Conservation (phyloP, 2,329 filamentous ascomycete genomes). For the Calonectria pauciramosa region DNA sequence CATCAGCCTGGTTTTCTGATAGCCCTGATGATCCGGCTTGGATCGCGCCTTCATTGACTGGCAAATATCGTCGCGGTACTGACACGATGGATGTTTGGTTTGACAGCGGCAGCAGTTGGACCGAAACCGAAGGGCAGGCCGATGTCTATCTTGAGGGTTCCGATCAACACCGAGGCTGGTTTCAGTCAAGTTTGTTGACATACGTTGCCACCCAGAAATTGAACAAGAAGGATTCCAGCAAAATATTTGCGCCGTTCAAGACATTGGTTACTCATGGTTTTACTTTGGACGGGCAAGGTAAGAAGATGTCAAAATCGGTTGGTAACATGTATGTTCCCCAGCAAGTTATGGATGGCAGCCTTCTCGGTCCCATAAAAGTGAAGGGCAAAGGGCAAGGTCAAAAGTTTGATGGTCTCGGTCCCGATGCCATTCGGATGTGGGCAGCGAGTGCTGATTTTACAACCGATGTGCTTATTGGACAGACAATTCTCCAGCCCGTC, state of each 20-base stretch:
- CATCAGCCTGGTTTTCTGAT: slow-evolving; percentile 97
- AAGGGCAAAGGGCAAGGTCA: slow-evolving; percentile 63
- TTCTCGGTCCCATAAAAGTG: slow-evolving; percentile 78
- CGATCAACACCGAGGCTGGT: slow-evolving; percentile 98
- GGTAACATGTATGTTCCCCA: slow-evolving; percentile 88
- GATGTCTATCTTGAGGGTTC: slow-evolving; percentile 95
- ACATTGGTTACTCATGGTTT: slow-evolving; percentile 97
- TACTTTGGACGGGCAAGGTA: slow-evolving; percentile 88
- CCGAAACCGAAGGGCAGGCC: slow-evolving; percentile 68
- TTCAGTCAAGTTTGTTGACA: slow-evolving; percentile 94
- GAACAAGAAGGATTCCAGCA: slow-evolving; percentile 43
- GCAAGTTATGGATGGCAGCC: slow-evolving; percentile 86
- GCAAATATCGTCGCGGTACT: slow-evolving; percentile 78
- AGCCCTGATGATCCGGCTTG: slow-evolving; percentile 80
- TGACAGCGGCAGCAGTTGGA: slow-evolving; percentile 97
- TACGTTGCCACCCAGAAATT: slow-evolving; percentile 76
- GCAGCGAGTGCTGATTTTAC: slow-evolving; percentile 94
- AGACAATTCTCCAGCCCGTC: slow-evolving; percentile 81
- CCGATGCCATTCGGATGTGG: slow-evolving; percentile 92
- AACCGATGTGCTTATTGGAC: slow-evolving; percentile 85
- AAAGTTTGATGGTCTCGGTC: slow-evolving; percentile 79
- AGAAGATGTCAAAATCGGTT: slow-evolving; percentile 98
- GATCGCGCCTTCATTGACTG: slow-evolving; percentile 76
- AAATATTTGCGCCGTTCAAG: slow-evolving; percentile 77
- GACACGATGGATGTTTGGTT: slow-evolving; percentile 99